Evolutionary conservation across 768 basidiomycete species (phyloP).

Genomic region (Pulveroboletus sp.): DNA sequence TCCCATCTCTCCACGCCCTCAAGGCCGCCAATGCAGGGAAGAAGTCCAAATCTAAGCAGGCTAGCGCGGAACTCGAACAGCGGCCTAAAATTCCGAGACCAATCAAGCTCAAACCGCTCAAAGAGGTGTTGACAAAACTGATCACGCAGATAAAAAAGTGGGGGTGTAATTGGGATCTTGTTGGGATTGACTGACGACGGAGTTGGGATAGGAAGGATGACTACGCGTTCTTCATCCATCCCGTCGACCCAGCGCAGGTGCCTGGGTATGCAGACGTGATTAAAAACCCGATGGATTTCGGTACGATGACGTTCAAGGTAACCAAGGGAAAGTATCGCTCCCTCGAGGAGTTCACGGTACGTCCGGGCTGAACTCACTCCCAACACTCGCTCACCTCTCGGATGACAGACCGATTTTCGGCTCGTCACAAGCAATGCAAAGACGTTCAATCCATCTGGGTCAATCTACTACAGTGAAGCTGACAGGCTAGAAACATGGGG

Average conservation of each 20-base stretch:
- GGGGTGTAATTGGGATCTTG: conserved; percentile 6
- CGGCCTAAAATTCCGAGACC: conserved; percentile 42
- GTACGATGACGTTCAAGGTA: conserved; percentile 79
- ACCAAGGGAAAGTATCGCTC: conserved; percentile 71
- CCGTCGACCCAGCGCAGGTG: conserved; percentile 58
- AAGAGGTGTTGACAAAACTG: conserved; percentile 66
- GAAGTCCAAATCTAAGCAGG: conserved; percentile 47
- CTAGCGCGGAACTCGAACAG: conserved; percentile 24
- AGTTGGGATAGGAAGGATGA: conserved; percentile 65
- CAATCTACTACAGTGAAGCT: conserved; percentile 71
- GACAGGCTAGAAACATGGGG: conserved; percentile 67
- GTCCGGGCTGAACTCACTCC: conserved; percentile 18
- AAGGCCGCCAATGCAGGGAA: conserved; percentile 55
- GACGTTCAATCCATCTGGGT: conserved; percentile 67
- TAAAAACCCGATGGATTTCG: conserved; percentile 88
- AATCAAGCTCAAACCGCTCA: conserved; percentile 72
- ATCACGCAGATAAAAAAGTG: conserved; percentile 75
- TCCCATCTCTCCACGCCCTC: conserved; percentile 60
- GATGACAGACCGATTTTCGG: conserved; percentile 55
- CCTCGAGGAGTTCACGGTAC: conserved; percentile 72
- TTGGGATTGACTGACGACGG: conserved; percentile 5
- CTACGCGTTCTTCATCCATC: conserved; percentile 75
- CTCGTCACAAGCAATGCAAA: conserved; percentile 74
- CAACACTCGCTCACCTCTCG: not conserved
- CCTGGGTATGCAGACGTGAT: conserved; percentile 65